Conservation (phyloP, 495 filamentous ascomycete genomes). For the Podospora fimiseda region DNA sequence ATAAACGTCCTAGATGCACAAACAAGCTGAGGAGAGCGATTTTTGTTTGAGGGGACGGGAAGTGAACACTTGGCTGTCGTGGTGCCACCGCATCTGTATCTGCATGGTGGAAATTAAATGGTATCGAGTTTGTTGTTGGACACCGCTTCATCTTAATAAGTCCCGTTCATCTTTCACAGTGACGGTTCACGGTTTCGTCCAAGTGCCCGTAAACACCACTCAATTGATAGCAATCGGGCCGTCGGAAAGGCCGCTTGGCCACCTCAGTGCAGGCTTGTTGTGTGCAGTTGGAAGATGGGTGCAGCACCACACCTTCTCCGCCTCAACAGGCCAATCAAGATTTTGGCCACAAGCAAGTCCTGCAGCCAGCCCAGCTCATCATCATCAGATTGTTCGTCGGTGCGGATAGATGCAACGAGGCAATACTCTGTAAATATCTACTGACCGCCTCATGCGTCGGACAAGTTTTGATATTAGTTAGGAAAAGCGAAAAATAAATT, state of each 20-base stretch:
- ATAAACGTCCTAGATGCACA: too few species aligned
- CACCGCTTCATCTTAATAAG: too few species aligned
- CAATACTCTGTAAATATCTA: too few species aligned
- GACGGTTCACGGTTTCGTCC: not conserved
- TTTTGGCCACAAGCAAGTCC: not conserved
- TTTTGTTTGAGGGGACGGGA: not conserved
- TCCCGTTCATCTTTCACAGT: not conserved
- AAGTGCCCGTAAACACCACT: not conserved
- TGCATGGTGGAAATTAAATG: not conserved
- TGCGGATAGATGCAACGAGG: too few species aligned
- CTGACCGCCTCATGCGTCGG: too few species aligned
- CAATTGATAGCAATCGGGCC: not conserved
- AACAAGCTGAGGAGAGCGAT: too few species aligned
- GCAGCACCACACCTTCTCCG: not conserved
- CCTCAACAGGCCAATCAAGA: not conserved
- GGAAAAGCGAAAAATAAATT: not conserved
- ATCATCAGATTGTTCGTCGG: too few species aligned
- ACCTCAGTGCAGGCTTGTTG: not conserved
- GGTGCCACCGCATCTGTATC: not conserved
- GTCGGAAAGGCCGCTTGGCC: not conserved
- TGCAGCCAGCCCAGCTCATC: not conserved
- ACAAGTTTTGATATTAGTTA: not conserved
- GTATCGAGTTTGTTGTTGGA: too few species aligned
- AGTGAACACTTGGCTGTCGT: not conserved
- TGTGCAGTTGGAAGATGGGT: not conserved